Percentiles rank a stretch among this genome's conserved stretches.
phyloP scores from a whole-genome alignment of 2,329 filamentous ascomycete genomes.

The Pleomassaria siparia region DNA sequence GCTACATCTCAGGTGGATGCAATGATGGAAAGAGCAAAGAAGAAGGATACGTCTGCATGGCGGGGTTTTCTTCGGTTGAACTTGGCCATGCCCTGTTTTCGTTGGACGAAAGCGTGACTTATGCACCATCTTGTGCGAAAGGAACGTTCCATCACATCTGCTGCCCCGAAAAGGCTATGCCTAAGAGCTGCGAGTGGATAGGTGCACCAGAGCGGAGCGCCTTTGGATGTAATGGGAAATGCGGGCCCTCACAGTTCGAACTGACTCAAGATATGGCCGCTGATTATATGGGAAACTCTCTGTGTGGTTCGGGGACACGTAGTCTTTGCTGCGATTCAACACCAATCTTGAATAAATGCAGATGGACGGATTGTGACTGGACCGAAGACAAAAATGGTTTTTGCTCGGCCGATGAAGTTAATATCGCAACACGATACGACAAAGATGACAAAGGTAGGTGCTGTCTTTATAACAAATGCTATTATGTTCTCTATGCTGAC shows the following conservation, averaged over 20 bases:
- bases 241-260: not conserved
- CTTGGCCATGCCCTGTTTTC: not conserved
- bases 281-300: not conserved
- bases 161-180: not conserved
- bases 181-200: constrained; percentile 1
- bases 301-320: not conserved
- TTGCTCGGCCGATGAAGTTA: not conserved
- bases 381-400: not conserved
- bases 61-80: not conserved
- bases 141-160: not conserved
- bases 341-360: not conserved
- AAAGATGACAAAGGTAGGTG: not conserved
- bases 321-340: constrained; percentile 2
- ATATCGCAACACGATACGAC: not conserved
- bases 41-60: not conserved
- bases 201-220: not conserved
- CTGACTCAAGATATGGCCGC: not conserved
- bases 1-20: not conserved
- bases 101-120: not conserved
- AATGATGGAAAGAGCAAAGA: not conserved
- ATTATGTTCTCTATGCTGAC: not conserved
- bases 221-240: not conserved
- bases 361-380: not conserved
- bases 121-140: not conserved
- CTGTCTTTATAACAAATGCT: not conserved